A percentile compares a stretch with the other conserved stretches of the same genome.
These are phyloP conservation scores for Macrocybe sp. DNA, from an alignment of 1,284 basidiomycete species.

Conservation along the genomic window DNA sequence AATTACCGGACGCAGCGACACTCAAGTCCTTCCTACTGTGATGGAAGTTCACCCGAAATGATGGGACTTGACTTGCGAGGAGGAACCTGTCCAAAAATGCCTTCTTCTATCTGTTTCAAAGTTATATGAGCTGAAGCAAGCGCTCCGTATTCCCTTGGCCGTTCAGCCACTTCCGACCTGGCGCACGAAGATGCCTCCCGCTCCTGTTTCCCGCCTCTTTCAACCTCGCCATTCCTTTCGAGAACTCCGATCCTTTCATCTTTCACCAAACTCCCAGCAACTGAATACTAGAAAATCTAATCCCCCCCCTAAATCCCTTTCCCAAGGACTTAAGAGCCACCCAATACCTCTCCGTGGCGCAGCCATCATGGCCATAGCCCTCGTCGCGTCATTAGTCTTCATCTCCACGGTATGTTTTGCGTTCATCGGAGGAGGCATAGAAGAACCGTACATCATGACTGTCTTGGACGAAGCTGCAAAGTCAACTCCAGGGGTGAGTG, in stretches of 20 bases:
- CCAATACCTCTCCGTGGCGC: slow-evolving; percentile 33
- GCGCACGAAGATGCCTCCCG: too few relatives aligned
- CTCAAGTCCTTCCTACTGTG: too few relatives aligned
- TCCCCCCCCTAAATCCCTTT: slow-evolving; percentile 3
- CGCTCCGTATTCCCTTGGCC: too few relatives aligned
- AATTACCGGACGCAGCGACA: too few relatives aligned
- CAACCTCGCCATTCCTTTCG: slow-evolving; percentile 29
- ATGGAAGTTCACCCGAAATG: too few relatives aligned
- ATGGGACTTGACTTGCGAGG: too few relatives aligned
- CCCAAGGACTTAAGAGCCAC: slow-evolving; percentile 13
- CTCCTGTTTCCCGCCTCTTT: slow-evolving; percentile 15
- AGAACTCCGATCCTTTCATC: slow-evolving; percentile 34
- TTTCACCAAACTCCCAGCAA: slow-evolving; percentile 15
- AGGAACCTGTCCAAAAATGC: too few relatives aligned
- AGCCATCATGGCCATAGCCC: slow-evolving; percentile 35
- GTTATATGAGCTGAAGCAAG: too few relatives aligned
- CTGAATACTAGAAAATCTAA: neutral
- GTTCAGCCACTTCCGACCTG: too few relatives aligned
- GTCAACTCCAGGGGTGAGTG: slow-evolving; percentile 41
- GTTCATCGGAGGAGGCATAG: slow-evolving; percentile 42
- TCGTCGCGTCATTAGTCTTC: slow-evolving; percentile 41
- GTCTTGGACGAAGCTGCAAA: slow-evolving; percentile 36
- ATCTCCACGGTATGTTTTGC: slow-evolving; percentile 42
- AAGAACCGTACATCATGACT: slow-evolving; percentile 36
- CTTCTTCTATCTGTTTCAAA: too few relatives aligned